Conservation (phyloP, 768 basidiomycete species). For the Agrocybe pediades region DNA sequence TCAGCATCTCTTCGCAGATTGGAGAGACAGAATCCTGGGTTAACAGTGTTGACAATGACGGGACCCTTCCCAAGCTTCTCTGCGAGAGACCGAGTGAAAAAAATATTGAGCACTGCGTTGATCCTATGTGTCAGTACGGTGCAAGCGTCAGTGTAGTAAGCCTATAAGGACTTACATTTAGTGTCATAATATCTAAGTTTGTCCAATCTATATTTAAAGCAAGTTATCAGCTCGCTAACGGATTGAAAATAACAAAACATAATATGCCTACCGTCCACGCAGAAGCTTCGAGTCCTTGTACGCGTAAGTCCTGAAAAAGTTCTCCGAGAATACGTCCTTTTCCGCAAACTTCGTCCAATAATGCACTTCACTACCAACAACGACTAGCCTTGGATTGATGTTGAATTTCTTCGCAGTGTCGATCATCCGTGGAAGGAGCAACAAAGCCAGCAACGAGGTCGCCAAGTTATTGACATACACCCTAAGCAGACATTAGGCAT, state of each 20-base stretch:
- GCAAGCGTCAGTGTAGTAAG: background rate
- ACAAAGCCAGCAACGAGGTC: constrained; percentile 38
- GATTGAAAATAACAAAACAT: constrained; percentile 23
- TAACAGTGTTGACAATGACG: constrained; percentile 35
- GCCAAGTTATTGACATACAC: constrained; percentile 50
- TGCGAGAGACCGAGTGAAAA: constrained; percentile 37
- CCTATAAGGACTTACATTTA: constrained; percentile 5
- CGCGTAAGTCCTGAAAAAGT: constrained; percentile 31
- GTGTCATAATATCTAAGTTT: constrained; percentile 1
- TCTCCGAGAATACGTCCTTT: constrained; percentile 21
- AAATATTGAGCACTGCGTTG: constrained; percentile 39
- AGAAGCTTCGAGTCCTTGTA: no score
- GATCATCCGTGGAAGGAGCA: constrained; percentile 43
- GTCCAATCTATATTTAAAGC: background rate
- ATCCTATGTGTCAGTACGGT: background rate
- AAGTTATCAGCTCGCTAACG: constrained; percentile 15
- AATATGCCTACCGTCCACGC: no score
- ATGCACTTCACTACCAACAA: constrained; percentile 48
- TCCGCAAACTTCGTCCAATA: constrained; percentile 28
- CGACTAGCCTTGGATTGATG: constrained; percentile 36
- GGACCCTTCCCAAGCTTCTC: constrained; percentile 25
- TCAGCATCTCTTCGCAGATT: constrained; percentile 30
- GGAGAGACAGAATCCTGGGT: constrained; percentile 45
- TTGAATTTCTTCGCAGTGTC: constrained; percentile 32
- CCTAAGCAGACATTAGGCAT: constrained; percentile 24